Evolutionary conservation across 2,329 filamentous ascomycete genomes (phyloP).

Genomic region (Neurospora sp.): DNA sequence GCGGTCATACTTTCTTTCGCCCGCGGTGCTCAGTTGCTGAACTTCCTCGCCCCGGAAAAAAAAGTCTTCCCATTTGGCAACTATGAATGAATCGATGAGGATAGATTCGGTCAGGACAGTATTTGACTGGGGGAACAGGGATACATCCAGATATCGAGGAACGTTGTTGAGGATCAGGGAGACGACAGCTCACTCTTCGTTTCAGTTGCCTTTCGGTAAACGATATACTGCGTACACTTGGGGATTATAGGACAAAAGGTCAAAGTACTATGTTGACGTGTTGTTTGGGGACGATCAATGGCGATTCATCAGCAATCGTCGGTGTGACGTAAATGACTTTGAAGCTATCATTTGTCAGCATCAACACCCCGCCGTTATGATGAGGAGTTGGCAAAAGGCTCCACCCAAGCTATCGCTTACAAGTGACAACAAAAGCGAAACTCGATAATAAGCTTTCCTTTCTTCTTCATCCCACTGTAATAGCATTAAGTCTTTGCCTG

Average conservation of each 20-base stretch:
- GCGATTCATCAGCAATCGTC: neutral
- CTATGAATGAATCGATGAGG: neutral
- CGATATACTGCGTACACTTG: no score
- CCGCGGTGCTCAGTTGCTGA: neutral
- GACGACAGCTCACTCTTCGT: no score
- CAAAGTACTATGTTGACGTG: neutral
- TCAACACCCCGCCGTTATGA: neutral
- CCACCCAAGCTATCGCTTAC: no score
- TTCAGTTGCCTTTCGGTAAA: no score
- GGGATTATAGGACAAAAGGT: no score
- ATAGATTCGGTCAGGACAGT: no score
- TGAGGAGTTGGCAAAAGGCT: no score
- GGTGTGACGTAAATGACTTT: neutral
- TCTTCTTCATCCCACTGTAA: neutral
- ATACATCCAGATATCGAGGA: no score
- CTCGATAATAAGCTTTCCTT: neutral
- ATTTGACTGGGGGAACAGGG: no score
- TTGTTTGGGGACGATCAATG: neutral
- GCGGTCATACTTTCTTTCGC: neutral
- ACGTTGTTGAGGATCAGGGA: no score
- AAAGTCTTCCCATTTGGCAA: neutral
- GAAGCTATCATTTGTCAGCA: neutral
- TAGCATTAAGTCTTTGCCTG: neutral
- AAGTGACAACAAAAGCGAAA: neutral
- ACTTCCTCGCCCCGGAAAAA: neutral